A percentile compares a stretch with the other conserved stretches of the same genome.
phyloP scores from a whole-genome alignment of 352 stramenopile species.

The Phytopythium ostracodes region DNA sequence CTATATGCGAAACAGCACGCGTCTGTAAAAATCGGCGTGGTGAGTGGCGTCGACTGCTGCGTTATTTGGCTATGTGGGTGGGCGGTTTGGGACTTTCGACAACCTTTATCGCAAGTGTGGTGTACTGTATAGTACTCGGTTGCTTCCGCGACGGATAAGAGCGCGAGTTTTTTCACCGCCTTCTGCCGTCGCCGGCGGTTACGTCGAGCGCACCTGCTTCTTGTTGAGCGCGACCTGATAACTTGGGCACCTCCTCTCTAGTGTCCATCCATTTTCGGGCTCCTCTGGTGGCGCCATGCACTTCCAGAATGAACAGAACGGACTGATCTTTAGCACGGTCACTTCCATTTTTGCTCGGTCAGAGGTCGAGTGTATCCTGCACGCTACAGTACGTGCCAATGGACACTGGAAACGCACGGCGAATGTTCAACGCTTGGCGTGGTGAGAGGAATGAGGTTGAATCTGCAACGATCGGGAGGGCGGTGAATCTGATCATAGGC shows the following conservation, averaged over 20 bases:
- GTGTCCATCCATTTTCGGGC: background rate
- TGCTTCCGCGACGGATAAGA: background rate
- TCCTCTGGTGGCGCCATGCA: background rate
- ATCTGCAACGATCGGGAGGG: background rate
- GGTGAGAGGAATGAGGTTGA: background rate
- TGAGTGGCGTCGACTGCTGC: too few species aligned
- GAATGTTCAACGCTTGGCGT: background rate
- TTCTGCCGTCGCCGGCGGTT: background rate
- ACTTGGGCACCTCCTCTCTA: background rate
- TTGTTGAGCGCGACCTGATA: constrained; percentile 8
- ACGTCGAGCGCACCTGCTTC: background rate
- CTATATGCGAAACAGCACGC: too few species aligned
- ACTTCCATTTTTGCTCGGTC: too few species aligned
- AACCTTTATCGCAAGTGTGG: too few species aligned
- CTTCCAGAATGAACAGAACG: too few species aligned
- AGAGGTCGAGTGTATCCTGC: background rate
- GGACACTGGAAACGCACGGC: background rate
- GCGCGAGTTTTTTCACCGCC: background rate
- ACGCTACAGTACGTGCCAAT: background rate
- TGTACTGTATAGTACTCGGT: background rate
- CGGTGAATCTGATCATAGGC: background rate
- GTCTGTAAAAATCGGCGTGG: too few species aligned
- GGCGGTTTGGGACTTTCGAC: background rate
- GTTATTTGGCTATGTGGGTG: too few species aligned
- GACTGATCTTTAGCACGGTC: too few species aligned